A percentile compares a stretch with the other conserved stretches of the same genome.
Conservation (phyloP, 345 rosid species). For the Eucalyptus erythrocorys region DNA sequence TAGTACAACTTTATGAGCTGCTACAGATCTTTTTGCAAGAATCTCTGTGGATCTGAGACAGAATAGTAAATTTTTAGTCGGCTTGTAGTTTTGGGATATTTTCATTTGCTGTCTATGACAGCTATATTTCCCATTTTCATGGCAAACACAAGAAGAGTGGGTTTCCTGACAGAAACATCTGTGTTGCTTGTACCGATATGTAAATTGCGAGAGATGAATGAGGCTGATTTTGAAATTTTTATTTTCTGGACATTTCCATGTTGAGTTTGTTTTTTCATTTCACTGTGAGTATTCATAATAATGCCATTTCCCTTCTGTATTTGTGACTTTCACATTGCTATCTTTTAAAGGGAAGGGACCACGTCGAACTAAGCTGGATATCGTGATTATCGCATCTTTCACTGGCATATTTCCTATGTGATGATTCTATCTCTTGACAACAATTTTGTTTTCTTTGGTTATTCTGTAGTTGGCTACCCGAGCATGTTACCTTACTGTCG, state of each 20-base stretch:
- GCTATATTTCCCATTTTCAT: background rate
- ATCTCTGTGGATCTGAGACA: background rate
- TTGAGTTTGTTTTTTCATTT: background rate
- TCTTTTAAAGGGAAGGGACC: background rate
- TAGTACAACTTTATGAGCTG: background rate
- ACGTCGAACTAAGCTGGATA: background rate
- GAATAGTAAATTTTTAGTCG: background rate
- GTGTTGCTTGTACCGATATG: background rate
- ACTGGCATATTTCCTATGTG: background rate
- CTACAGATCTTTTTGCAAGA: background rate
- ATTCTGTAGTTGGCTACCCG: slow-evolving; percentile 72
- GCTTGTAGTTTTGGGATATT: background rate
- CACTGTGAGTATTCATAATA: background rate
- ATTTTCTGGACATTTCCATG: background rate
- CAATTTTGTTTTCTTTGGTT: background rate
- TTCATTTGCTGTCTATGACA: background rate
- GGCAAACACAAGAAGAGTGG: background rate
- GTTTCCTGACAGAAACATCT: background rate
- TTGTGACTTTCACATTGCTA: background rate
- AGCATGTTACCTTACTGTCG: slow-evolving; percentile 82
- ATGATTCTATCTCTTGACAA: background rate
- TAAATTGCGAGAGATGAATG: background rate
- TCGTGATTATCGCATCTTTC: background rate
- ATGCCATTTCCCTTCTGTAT: background rate
- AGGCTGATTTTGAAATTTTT: background rate